These are phyloP conservation scores for Leptoxyphium fumago DNA, from an alignment of 2,329 filamentous ascomycete species.

Conservation along the genomic window DNA sequence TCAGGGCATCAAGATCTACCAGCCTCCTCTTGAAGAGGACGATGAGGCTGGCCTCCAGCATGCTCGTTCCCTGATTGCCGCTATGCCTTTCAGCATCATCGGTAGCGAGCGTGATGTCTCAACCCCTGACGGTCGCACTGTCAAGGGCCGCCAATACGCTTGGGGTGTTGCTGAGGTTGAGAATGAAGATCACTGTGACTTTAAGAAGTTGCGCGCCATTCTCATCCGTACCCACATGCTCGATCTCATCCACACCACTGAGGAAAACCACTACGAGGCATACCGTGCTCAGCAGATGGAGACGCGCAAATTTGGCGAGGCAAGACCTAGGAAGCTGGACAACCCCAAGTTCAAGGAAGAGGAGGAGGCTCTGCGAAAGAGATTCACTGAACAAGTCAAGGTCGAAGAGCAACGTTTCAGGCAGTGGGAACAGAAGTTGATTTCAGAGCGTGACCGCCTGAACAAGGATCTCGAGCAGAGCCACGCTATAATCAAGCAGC, in stretches of 20 bases:
- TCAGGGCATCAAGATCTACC: slow-evolving; percentile 99
- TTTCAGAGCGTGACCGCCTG: slow-evolving; percentile 91
- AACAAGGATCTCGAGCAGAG: slow-evolving; percentile 99
- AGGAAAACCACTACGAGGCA: slow-evolving; percentile 97
- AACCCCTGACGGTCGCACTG: slow-evolving; percentile 85
- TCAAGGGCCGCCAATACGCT: slow-evolving; percentile 97
- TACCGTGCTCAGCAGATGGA: slow-evolving; percentile 99
- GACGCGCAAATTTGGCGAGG: slow-evolving; percentile 97
- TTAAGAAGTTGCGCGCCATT: slow-evolving; percentile 99
- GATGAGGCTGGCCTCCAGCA: slow-evolving; percentile 93
- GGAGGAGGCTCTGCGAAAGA: slow-evolving; percentile 93
- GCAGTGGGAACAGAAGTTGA: slow-evolving; percentile 99
- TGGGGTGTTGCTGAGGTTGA: slow-evolving; percentile 99
- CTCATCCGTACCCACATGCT: slow-evolving; percentile 99
- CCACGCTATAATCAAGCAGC: slow-evolving; percentile 77
- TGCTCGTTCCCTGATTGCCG: slow-evolving; percentile 82
- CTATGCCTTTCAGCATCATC: slow-evolving; percentile 98
- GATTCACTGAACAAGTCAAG: slow-evolving; percentile 99
- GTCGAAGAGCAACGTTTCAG: slow-evolving; percentile 98
- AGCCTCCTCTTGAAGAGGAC: slow-evolving; percentile 93
- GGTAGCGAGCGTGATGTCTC: slow-evolving; percentile 99
- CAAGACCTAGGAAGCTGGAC: slow-evolving; percentile 90
- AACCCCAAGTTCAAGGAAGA: slow-evolving; percentile 99
- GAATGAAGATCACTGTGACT: slow-evolving; percentile 99
- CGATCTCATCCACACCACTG: slow-evolving; percentile 97